phyloP scores from a whole-genome alignment of 257 asterid genomes.

The Rehmannia glutinosa region DNA sequence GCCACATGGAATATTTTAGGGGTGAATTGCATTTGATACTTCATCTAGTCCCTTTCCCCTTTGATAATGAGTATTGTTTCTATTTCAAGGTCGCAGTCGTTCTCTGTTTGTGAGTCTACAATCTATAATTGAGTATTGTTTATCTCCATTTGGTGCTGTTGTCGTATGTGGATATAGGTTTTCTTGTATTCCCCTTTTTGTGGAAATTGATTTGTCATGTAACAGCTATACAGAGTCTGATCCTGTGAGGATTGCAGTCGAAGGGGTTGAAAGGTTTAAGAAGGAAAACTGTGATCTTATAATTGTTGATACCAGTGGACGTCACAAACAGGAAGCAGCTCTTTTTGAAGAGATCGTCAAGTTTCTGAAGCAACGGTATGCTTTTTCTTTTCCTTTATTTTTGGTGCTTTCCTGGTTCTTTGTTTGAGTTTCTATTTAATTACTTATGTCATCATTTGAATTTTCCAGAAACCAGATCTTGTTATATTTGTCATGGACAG shows the following conservation, averaged over 20 bases:
- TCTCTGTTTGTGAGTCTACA: conserved; percentile 3
- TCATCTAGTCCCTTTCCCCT: not conserved
- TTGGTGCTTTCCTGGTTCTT: not conserved
- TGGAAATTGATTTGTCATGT: too few species aligned
- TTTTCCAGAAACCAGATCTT: conserved; percentile 90
- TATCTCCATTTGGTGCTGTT: conserved; percentile 1
- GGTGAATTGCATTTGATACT: not conserved
- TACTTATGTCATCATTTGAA: conserved; percentile 8
- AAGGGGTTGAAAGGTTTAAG: conserved; percentile 93
- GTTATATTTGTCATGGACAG: conserved; percentile 98
- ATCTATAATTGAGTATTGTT: not conserved
- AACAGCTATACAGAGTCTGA: conserved; percentile 97
- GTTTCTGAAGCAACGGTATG: conserved; percentile 89
- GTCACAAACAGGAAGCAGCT: conserved; percentile 97
- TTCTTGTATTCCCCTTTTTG: too few species aligned
- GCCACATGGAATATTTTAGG: not conserved
- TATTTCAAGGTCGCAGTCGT: not conserved
- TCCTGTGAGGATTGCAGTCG: conserved; percentile 94
- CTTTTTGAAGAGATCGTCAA: conserved; percentile 99
- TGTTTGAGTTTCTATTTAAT: not conserved
- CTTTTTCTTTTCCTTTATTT: not conserved
- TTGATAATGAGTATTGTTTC: not conserved
- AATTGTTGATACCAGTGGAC: conserved; percentile 96
- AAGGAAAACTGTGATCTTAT: conserved; percentile 90
- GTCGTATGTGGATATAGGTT: conserved; percentile 24